These are phyloP conservation scores for Nicotiana undulata DNA, from an alignment of 257 asterid species.

Conservation along the genomic window DNA sequence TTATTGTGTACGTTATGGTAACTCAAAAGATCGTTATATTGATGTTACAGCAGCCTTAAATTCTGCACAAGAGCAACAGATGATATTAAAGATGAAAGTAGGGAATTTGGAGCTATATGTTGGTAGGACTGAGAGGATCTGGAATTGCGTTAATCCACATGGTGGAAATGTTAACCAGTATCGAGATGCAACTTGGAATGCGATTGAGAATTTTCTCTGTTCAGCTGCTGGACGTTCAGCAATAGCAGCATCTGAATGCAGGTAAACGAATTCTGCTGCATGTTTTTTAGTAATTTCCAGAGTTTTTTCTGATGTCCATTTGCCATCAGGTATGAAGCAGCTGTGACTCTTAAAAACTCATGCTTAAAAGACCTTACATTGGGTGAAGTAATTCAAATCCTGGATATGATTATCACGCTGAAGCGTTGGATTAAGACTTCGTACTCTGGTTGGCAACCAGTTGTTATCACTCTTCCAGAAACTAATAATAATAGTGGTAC, in stretches of 20 bases:
- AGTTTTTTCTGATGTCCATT: not conserved
- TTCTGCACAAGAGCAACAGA: slow-evolving; percentile 29
- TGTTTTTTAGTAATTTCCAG: not conserved
- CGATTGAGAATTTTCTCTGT: slow-evolving; percentile 28
- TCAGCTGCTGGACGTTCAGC: slow-evolving; percentile 35
- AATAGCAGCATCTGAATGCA: slow-evolving; percentile 41
- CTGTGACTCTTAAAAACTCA: slow-evolving; percentile 32
- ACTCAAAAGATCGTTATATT: slow-evolving; percentile 24
- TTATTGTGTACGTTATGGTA: slow-evolving; percentile 44
- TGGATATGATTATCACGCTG: slow-evolving; percentile 32
- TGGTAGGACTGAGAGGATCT: slow-evolving; percentile 29
- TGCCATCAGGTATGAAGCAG: slow-evolving; percentile 48
- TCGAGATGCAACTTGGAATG: slow-evolving; percentile 29
- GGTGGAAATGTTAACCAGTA: slow-evolving; percentile 24
- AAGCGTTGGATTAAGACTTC: slow-evolving; percentile 36
- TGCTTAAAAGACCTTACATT: slow-evolving; percentile 35
- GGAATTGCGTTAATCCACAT: slow-evolving; percentile 46
- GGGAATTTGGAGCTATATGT: slow-evolving; percentile 26
- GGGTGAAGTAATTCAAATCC: slow-evolving; percentile 44
- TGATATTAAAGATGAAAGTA: slow-evolving; percentile 30
- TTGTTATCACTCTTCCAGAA: slow-evolving; percentile 26
- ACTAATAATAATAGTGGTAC: not conserved
- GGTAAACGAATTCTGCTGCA: slow-evolving; percentile 20
- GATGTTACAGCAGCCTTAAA: slow-evolving; percentile 37
- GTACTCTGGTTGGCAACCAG: slow-evolving; percentile 37